These are phyloP conservation scores for Kwoniella dejecticola DNA, from an alignment of 768 basidiomycete genomes.

Conservation along the genomic window DNA sequence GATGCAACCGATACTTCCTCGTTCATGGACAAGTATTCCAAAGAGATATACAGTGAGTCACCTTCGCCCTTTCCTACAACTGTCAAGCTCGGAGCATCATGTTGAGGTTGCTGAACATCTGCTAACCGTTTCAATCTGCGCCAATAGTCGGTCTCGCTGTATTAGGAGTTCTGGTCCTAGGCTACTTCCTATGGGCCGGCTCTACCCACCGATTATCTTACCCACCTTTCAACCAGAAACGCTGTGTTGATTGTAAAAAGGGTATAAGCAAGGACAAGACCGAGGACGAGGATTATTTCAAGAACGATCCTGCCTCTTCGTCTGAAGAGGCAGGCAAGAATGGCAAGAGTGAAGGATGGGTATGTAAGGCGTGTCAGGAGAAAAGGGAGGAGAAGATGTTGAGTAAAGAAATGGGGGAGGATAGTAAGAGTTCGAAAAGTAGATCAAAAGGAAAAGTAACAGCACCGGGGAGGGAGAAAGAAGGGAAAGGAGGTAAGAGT, in stretches of 20 bases:
- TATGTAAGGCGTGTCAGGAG: conserved; percentile 12
- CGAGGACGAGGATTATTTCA: conserved; percentile 19
- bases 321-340: background rate
- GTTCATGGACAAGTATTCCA: conserved; percentile 15
- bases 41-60: conserved; percentile 13
- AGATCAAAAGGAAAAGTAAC: background rate
- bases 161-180: background rate
- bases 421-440: background rate
- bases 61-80: too few species aligned
- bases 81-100: too few species aligned
- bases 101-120: too few species aligned
- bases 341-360: conserved; percentile 4
- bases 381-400: conserved; percentile 7
- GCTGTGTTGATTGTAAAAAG: conserved; percentile 12
- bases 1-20: background rate
- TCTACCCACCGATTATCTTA: conserved; percentile 8
- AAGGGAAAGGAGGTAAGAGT: background rate
- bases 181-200: conserved; percentile 14
- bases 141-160: conserved; percentile 21
- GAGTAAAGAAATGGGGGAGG: background rate
- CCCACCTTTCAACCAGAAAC: conserved; percentile 20
- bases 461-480: background rate
- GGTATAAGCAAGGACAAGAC: conserved; percentile 6
- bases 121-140: too few species aligned
- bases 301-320: background rate